A percentile compares a stretch with the other conserved stretches of the same genome.
Conservation (phyloP, 2,329 filamentous ascomycete species). For the Fusarium paranaense region DNA sequence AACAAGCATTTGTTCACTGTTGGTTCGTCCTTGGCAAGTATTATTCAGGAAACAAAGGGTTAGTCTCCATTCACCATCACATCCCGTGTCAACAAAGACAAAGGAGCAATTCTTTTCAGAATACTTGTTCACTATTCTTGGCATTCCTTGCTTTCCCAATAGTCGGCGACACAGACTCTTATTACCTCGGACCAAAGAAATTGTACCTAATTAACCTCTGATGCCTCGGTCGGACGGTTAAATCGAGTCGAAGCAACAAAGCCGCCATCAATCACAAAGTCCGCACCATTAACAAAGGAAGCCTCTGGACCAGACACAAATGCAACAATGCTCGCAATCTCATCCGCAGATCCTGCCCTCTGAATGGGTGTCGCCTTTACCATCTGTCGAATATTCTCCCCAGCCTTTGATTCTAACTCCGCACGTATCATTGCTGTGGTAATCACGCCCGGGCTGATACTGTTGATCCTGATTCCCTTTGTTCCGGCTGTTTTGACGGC, state of each 20-base stretch:
- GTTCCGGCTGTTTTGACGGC: not conserved
- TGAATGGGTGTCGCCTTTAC: not conserved
- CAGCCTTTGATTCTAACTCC: not conserved
- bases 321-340: slow-evolving; percentile 6
- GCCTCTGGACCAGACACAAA: slow-evolving; percentile 3
- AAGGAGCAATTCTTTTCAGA: not conserved
- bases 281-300: not conserved
- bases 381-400: not conserved
- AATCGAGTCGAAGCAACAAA: not conserved
- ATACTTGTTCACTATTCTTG: not conserved
- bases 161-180: not conserved
- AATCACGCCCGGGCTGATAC: not conserved
- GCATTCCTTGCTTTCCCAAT: not conserved
- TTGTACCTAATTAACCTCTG: not conserved
- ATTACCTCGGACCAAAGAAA: not conserved
- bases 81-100: not conserved
- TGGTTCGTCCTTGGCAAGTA: not conserved
- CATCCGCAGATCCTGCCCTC: not conserved
- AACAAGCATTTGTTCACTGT: not conserved
- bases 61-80: not conserved
- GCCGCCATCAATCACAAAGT: slow-evolving; percentile 4
- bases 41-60: not conserved
- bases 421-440: not conserved
- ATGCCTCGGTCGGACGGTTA: not conserved
- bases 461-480: slow-evolving; percentile 1